Base-by-base conservation (phyloP, 2,329 filamentous ascomycete species). In the Arthrinium phaeospermum region DNA sequence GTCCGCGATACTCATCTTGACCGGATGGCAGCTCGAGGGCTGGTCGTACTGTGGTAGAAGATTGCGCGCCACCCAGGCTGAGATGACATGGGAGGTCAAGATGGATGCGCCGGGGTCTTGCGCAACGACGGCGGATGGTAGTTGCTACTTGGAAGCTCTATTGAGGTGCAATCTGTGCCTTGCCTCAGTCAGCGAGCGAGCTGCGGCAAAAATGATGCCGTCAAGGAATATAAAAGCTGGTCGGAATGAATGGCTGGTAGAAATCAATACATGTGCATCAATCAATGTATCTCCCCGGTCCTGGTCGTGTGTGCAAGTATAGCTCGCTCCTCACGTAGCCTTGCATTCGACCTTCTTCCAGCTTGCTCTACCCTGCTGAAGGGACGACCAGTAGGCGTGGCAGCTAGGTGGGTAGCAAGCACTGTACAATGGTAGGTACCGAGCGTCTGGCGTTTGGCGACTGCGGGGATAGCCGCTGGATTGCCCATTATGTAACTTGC, bases 1-100 rank as follows among this genome's bases (percentile, higher is more conserved):
- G n/a, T 79, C 76, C 8, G 73, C 64, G 22, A 77, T 10, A 64
- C 19, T 24, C 57, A 64, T 64, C 10, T 64, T 64, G 57, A 34
- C 13, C 22, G 37, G n/a, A 64, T 64, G 34, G 57, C 34, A 64
- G 57, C 57, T 41, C 34, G 57, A 41, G 57, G 41, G 57, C 57
- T 34, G 57, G 34, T 41, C 57, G 57, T 22, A 41, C 34, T 64
- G 57, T 16, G 34, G 19, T 37, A 22, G 22, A 64, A 41, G 57
- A 37, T 64, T 64, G 57, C 57, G 41, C 57, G 57, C 57, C 57
- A 64, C 57, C 57, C 12, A 37, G 57, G 34, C 57, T 10, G 34
- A 22, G 57, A 64, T 64, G 34, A 41, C 57, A 64, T 64, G 34
- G 57, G 34, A 49, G 46, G 46, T 64, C 34, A 13, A 57, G 51